phyloP scores from a whole-genome alignment of 2,329 filamentous ascomycete species.

The Coniochaeta sp. region DNA sequence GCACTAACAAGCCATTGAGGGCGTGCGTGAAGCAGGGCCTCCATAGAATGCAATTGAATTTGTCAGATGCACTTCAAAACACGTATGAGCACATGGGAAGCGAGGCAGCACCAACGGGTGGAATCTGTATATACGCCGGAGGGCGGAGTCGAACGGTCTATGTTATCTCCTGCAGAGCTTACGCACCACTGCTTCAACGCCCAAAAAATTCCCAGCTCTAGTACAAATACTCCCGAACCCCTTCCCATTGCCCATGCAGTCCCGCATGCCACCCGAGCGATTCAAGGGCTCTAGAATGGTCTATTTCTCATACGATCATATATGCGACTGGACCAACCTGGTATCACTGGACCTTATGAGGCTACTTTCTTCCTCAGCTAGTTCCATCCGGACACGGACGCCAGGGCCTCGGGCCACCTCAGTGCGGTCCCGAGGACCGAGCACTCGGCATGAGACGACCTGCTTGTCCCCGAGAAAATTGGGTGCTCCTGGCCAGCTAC shows the following conservation, averaged over 20 bases:
- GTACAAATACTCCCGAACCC: neutral
- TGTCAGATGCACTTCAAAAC: too few species aligned
- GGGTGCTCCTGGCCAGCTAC: neutral
- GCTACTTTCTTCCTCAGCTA: neutral
- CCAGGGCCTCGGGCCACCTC: neutral
- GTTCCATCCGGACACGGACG: neutral
- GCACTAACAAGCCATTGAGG: neutral
- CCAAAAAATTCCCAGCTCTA: neutral
- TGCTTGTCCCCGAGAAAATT: neutral
- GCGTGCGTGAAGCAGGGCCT: too few species aligned
- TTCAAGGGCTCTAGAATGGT: neutral
- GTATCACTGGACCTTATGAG: neutral
- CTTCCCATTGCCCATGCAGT: neutral
- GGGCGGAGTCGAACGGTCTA: conserved; percentile 1
- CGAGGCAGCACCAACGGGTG: neutral
- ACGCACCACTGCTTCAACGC: conserved; percentile 1
- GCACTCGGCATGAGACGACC: neutral
- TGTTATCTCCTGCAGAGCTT: neutral
- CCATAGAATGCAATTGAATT: too few species aligned
- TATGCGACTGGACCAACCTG: neutral
- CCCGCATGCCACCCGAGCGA: neutral
- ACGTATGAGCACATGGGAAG: neutral
- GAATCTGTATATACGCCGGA: neutral
- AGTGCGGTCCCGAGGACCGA: neutral
- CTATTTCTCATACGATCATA: neutral